These are phyloP conservation scores for Suillus placidus DNA, from an alignment of 768 basidiomycete genomes.

Conservation along the genomic window DNA sequence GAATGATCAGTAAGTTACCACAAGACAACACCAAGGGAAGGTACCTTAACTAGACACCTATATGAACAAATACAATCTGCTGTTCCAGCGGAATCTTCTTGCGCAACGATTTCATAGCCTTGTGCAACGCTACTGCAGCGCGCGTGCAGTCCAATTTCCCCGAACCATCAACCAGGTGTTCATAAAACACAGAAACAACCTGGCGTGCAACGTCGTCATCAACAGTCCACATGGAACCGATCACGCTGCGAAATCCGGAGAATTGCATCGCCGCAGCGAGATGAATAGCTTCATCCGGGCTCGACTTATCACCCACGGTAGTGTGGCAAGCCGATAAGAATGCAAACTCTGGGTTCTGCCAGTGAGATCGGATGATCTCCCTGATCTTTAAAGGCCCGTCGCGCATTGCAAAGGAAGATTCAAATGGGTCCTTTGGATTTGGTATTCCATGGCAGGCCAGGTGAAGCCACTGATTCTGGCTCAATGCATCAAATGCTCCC, in stretches of 20 bases:
- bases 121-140: constrained; percentile 5
- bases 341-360: constrained; percentile 16
- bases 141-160: neutral
- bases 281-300: constrained; percentile 24
- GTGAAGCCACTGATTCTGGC: constrained; percentile 25
- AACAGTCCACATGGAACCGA: constrained; percentile 29
- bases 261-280: constrained; percentile 26
- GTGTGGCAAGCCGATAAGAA: constrained; percentile 29
- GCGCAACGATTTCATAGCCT: constrained; percentile 1
- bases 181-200: constrained; percentile 5
- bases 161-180: neutral
- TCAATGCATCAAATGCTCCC: neutral
- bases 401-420: constrained; percentile 25
- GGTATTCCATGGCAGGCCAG: constrained; percentile 43
- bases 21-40: neutral
- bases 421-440: constrained; percentile 25
- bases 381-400: constrained; percentile 11
- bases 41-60: constrained; percentile 2
- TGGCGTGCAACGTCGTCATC: constrained; percentile 15
- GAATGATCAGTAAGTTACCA: no score
- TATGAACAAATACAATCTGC: constrained; percentile 10
- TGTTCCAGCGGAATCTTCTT: constrained; percentile 7
- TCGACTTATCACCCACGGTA: constrained; percentile 19
- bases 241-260: constrained; percentile 23
- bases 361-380: constrained; percentile 17